Conservation (phyloP, 345 rosid species). For the Adansonia digitata region DNA sequence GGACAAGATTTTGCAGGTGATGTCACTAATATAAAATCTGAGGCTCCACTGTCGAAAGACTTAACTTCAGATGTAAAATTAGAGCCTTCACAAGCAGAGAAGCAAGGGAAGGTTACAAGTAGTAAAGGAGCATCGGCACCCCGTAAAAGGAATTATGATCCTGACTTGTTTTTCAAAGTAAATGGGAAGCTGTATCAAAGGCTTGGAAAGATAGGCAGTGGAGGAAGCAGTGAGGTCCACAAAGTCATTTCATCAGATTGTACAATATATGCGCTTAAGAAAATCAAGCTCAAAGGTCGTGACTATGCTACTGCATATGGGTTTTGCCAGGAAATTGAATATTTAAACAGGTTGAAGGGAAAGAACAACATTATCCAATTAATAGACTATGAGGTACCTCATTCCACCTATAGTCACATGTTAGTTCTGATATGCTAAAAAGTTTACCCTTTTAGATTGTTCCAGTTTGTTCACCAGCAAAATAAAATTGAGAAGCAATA, state of each 20-base stretch:
- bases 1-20: constrained; percentile 28
- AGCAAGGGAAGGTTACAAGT: constrained; percentile 55
- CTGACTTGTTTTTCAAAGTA: constrained; percentile 87
- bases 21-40: constrained; percentile 29
- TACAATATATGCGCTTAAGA: constrained; percentile 86
- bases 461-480: neutral
- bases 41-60: constrained; percentile 35
- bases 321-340: constrained; percentile 92
- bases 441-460: neutral
- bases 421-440: neutral
- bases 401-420: neutral
- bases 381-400: constrained; percentile 84
- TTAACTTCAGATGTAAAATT: constrained; percentile 44
- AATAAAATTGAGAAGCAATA: neutral
- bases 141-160: constrained; percentile 75
- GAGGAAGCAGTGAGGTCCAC: constrained; percentile 99
- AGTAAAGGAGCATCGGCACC: constrained; percentile 51
- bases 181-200: constrained; percentile 96
- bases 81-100: constrained; percentile 51
- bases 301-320: constrained; percentile 96
- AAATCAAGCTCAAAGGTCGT: constrained; percentile 98
- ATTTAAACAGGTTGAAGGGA: constrained; percentile 80
- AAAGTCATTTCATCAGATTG: constrained; percentile 98
- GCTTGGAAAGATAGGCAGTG: constrained; percentile 98
- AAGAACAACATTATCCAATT: constrained; percentile 83